phyloP scores from a whole-genome alignment of 1,139 yeast species.

The Yamadazyma dushanensis region DNA sequence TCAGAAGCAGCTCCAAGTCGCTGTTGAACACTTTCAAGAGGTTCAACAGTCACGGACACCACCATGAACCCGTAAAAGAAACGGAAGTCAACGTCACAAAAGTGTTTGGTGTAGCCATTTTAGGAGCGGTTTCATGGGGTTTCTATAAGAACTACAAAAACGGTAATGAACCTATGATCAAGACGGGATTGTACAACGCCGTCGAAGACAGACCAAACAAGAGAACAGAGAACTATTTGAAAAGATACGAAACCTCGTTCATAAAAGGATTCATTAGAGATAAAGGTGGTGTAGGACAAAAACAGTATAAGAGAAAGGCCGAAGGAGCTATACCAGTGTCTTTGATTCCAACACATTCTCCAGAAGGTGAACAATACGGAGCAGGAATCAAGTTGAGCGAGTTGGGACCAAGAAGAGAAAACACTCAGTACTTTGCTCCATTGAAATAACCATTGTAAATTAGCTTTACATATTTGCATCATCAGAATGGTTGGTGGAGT shows the following conservation, averaged over 20 bases:
- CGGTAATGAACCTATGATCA: slow-evolving; percentile 39
- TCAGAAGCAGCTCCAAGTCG: slow-evolving; percentile 11
- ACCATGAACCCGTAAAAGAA: slow-evolving; percentile 30
- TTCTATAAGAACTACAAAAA: slow-evolving; percentile 40
- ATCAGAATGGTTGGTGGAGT: too few relatives aligned
- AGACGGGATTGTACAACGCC: slow-evolving; percentile 41
- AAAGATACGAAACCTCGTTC: slow-evolving; percentile 43
- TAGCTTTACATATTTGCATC: neutral
- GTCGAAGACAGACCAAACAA: slow-evolving; percentile 37
- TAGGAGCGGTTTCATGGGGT: slow-evolving; percentile 37
- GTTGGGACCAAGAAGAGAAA: slow-evolving; percentile 50
- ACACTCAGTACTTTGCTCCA: slow-evolving; percentile 44
- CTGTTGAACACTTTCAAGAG: slow-evolving; percentile 22
- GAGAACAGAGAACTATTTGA: slow-evolving; percentile 40
- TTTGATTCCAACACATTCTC: slow-evolving; percentile 46
- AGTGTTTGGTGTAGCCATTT: slow-evolving; percentile 43
- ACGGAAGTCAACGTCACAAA: slow-evolving; percentile 42
- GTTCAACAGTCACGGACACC: slow-evolving; percentile 34
- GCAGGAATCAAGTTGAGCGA: slow-evolving; percentile 46
- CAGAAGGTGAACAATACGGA: slow-evolving; percentile 44
- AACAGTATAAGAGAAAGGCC: slow-evolving; percentile 37
- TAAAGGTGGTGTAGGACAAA: slow-evolving; percentile 50
- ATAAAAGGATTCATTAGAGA: slow-evolving; percentile 45
- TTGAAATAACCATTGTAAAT: slow-evolving; percentile 12
- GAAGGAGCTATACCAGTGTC: slow-evolving; percentile 32